Conservation (phyloP, 495 filamentous ascomycete genomes). For the Talaromyces liani region DNA sequence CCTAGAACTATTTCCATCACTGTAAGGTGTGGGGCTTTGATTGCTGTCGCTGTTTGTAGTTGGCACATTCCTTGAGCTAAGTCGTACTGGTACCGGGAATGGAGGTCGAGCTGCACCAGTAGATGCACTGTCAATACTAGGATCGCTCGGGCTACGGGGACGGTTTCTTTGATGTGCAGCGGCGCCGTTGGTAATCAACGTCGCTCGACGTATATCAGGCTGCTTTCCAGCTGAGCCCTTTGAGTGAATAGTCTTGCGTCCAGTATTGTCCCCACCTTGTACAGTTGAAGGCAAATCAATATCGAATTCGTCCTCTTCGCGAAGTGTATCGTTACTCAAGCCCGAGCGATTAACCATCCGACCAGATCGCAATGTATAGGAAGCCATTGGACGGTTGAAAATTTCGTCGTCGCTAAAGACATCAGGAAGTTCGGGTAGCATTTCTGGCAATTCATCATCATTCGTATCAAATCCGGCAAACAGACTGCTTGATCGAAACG, state of each 20-base stretch:
- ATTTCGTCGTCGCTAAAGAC: constrained; percentile 44
- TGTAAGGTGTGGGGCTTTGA: constrained; percentile 65
- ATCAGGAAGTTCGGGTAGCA: constrained; percentile 16
- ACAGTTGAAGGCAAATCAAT: constrained; percentile 7
- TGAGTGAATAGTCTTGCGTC: constrained; percentile 1
- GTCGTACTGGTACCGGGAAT: constrained; percentile 84
- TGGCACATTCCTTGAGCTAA: constrained; percentile 75
- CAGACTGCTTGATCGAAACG: constrained; percentile 71
- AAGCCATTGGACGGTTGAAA: constrained; percentile 35
- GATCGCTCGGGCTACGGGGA: constrained; percentile 67
- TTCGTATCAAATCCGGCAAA: constrained; percentile 71
- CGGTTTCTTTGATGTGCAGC: constrained; percentile 58
- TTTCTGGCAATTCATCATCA: constrained; percentile 38
- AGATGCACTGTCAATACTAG: constrained; percentile 48
- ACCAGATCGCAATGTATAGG: constrained; percentile 35
- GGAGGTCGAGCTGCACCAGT: constrained; percentile 47
- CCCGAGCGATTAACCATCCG: constrained; percentile 32
- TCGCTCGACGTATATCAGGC: constrained; percentile 52
- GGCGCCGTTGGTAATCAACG: constrained; percentile 72
- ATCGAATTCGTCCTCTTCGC: constrained; percentile 29
- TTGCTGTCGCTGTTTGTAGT: constrained; percentile 68
- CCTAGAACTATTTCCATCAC: constrained; percentile 37
- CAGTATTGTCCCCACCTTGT: neutral
- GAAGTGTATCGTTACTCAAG: constrained; percentile 28
- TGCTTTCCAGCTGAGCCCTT: constrained; percentile 28